Evolutionary conservation across 1,139 yeast genomes (phyloP).

Genomic region (Yarrowia galli): DNA sequence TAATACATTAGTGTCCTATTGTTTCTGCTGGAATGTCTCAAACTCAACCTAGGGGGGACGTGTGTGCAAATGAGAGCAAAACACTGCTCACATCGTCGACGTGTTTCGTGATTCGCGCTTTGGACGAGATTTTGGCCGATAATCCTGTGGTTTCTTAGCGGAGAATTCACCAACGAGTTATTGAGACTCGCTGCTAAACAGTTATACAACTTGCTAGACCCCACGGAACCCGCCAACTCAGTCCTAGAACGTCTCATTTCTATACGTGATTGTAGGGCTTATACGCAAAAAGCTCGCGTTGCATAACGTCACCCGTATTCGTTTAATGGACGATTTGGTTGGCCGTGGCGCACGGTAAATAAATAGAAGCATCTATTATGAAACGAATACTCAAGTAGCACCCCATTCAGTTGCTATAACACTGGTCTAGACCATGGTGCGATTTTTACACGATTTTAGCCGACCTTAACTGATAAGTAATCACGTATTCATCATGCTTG

Average conservation of each 20-base stretch:
- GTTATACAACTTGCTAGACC: not conserved
- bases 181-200: too few relatives aligned
- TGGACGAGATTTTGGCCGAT: too few relatives aligned
- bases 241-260: not conserved
- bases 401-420: not conserved
- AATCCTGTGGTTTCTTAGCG: too few relatives aligned
- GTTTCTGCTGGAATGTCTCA: conserved; percentile 6
- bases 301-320: conserved; percentile 31
- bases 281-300: not conserved
- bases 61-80: not conserved
- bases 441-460: too few relatives aligned
- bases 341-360: not conserved
- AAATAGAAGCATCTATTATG: not conserved
- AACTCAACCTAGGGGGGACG: not conserved
- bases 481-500: too few relatives aligned
- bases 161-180: too few relatives aligned
- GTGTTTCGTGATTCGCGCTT: not conserved
- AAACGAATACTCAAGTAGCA: not conserved
- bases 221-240: not conserved
- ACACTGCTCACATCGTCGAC: too few relatives aligned
- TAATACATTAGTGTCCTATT: not conserved
- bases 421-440: not conserved
- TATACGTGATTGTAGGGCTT: conserved; percentile 12
- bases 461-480: too few relatives aligned
- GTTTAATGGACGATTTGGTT: not conserved